Conservation (phyloP, 495 filamentous ascomycete species). For the Hyaloscypha bicolor region DNA sequence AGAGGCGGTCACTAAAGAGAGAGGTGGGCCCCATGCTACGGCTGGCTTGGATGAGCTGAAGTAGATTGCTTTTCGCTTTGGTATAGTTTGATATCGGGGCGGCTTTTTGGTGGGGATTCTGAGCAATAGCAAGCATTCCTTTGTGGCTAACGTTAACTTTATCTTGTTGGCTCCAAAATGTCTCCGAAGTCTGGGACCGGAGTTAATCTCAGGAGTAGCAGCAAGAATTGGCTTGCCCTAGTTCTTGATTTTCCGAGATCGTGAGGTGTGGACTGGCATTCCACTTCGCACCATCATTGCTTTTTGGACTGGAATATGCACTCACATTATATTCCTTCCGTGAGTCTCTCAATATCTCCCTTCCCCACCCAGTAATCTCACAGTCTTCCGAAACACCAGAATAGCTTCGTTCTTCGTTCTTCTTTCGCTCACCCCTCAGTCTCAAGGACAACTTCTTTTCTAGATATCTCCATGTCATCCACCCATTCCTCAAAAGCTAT, state of each 20-base stretch:
- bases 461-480: too few relatives aligned
- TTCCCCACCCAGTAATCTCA: too few relatives aligned
- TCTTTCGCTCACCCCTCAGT: too few relatives aligned
- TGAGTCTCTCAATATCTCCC: too few relatives aligned
- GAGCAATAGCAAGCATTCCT: background rate
- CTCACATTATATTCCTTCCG: too few relatives aligned
- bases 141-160: background rate
- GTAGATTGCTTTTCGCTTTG: background rate
- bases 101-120: background rate
- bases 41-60: constrained; percentile 40
- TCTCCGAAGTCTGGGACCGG: background rate
- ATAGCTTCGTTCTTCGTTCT: too few relatives aligned
- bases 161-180: background rate
- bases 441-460: too few relatives aligned
- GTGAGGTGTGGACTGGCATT: background rate
- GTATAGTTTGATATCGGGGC: background rate
- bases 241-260: background rate
- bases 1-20: constrained; percentile 54
- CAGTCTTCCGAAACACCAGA: too few relatives aligned
- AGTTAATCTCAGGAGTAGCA: background rate
- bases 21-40: constrained; percentile 53
- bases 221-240: background rate
- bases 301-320: too few relatives aligned
- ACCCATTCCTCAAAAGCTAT: too few relatives aligned
- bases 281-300: background rate